Evolutionary conservation across 1,284 basidiomycete genomes (phyloP), one percentile per base, ranked within the genome.

Genomic region (Puccinia horiana): DNA sequence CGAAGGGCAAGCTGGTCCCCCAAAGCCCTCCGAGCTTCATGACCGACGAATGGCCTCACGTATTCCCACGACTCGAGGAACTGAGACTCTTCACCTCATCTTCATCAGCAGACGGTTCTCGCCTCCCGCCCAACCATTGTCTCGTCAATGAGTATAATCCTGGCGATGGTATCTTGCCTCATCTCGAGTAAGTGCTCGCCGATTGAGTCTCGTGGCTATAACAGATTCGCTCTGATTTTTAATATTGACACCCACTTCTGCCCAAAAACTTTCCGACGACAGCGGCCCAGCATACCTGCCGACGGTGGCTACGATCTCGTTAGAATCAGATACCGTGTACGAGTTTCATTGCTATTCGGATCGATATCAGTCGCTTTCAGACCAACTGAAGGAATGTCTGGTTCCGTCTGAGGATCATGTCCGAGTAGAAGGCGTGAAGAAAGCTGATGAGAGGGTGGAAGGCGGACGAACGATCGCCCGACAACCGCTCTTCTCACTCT

Each of bases 211-310:
- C 63, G 14, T n/a, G n/a, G n/a, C n/a, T n/a, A n/a, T n/a, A n/a
- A n/a, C n/a, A n/a, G n/a, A n/a, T n/a, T n/a, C n/a, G n/a, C n/a
- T n/a, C n/a, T n/a, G n/a, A n/a, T n/a, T n/a, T n/a, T n/a, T n/a
- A n/a, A n/a, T n/a, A n/a, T n/a, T n/a, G n/a, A n/a, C n/a, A n/a
- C n/a, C n/a, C n/a, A n/a, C n/a, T n/a, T n/a, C n/a, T n/a, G n/a
- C n/a, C n/a, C n/a, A n/a, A n/a, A n/a, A n/a, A n/a, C n/a, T n/a
- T n/a, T n/a, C n/a, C n/a, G n/a, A n/a, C n/a, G 20, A 97, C 88
- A 96, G 98, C 86, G 95, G 96, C 0, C 92, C 93, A 0, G 91
- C 93, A 3, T 98, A 97, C 88, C 89, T 92, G 85, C 93, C 95
- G 0, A 91, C 93, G 8, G 95, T 98, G 0, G 93, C 94, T 0